Conservation (phyloP, 2,329 filamentous ascomycete genomes). For the Diaporthe nobilis region DNA sequence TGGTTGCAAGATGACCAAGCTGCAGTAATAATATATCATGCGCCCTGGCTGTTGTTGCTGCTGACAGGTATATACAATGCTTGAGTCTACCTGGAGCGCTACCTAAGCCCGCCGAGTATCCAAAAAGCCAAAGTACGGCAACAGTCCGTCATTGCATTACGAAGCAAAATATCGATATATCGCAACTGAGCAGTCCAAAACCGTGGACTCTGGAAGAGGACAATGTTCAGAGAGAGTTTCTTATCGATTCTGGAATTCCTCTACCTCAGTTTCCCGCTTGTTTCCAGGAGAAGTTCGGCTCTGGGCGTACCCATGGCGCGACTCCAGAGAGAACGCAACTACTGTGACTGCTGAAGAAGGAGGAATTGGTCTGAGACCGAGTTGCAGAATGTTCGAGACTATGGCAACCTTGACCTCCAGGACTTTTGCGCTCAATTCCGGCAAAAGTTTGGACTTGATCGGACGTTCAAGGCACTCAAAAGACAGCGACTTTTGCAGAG, state of each 20-base stretch:
- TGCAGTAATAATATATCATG: too few species aligned
- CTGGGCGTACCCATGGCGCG: conserved; percentile 2
- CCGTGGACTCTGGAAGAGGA: conserved; percentile 3
- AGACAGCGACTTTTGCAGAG: conserved; percentile 13
- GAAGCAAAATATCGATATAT: conserved; percentile 10
- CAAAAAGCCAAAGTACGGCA: background rate
- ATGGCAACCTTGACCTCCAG: conserved; percentile 4
- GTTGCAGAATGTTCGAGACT: conserved; percentile 5
- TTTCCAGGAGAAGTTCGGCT: conserved; percentile 6
- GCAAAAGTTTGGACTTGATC: background rate
- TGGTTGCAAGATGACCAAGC: too few species aligned
- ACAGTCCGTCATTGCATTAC: background rate
- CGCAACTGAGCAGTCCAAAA: conserved; percentile 8
- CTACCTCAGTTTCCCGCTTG: conserved; percentile 2
- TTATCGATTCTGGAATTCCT: background rate
- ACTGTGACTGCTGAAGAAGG: conserved; percentile 9
- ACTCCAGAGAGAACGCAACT: background rate
- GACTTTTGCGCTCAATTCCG: conserved; percentile 6
- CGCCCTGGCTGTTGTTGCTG: too few species aligned
- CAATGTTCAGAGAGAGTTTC: background rate
- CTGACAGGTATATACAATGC: too few species aligned
- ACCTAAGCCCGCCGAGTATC: background rate
- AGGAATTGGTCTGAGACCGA: conserved; percentile 5
- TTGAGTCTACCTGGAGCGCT: too few species aligned
- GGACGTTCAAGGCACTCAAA: conserved; percentile 14